A percentile compares a stretch with the other conserved stretches of the same genome.
These are phyloP conservation scores for Syzygium malaccense DNA, from an alignment of 441 rosid genomes.

Conservation along the genomic window DNA sequence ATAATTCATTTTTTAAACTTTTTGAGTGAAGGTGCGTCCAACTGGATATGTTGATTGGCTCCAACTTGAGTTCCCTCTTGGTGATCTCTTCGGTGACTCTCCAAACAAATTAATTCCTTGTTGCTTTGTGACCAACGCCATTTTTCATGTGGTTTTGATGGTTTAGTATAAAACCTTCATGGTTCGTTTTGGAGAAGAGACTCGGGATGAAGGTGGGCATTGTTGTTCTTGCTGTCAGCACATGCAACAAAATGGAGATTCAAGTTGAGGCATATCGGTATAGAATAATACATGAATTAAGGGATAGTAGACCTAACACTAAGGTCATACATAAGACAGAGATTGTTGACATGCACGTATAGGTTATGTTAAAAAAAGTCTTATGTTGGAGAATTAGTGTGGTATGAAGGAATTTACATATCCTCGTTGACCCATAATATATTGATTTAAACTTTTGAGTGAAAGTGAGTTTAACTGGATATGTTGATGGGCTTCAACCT, in stretches of 20 bases:
- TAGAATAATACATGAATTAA: background rate
- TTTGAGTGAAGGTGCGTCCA: background rate
- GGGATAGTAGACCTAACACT: background rate
- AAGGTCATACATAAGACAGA: background rate
- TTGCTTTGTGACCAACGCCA: background rate
- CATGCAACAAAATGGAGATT: background rate
- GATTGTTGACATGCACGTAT: background rate
- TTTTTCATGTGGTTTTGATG: background rate
- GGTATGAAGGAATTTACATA: background rate
- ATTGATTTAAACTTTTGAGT: background rate
- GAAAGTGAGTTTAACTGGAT: background rate
- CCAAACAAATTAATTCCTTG: too few species aligned
- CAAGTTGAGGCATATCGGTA: background rate
- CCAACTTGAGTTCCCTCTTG: background rate
- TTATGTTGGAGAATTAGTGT: background rate
- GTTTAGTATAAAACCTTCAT: background rate
- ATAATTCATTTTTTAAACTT: background rate
- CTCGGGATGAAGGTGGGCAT: background rate
- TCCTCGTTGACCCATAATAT: background rate
- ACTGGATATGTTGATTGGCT: background rate
- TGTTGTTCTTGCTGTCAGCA: background rate
- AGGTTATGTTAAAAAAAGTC: background rate
- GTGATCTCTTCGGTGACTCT: rapidly evolving
- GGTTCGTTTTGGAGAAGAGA: background rate
- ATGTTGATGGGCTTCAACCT: background rate